phyloP scores from a whole-genome alignment of 2,329 filamentous ascomycete genomes.

The Diaporthe citriasiana region DNA sequence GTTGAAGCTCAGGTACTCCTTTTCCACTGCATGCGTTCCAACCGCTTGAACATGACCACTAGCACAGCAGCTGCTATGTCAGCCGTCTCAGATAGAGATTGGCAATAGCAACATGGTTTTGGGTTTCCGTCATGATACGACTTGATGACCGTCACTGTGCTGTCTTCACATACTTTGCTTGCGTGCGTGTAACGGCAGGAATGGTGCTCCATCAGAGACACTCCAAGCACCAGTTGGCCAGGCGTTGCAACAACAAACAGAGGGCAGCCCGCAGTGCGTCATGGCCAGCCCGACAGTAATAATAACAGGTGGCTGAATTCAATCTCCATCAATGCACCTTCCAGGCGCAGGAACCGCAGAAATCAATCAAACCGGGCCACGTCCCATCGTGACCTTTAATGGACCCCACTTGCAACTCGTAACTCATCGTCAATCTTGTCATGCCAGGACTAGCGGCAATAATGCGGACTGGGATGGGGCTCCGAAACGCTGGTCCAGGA shows the following conservation, averaged over 20 bases:
- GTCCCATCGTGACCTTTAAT: slow-evolving; percentile 37
- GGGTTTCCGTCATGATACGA: slow-evolving; percentile 24
- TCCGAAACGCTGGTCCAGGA: slow-evolving; percentile 30
- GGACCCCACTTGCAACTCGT: slow-evolving; percentile 37
- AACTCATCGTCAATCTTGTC: slow-evolving; percentile 36
- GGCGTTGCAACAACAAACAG: slow-evolving; percentile 28
- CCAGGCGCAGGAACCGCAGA: slow-evolving; percentile 40
- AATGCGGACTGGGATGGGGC: slow-evolving; percentile 35
- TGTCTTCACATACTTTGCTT: neutral
- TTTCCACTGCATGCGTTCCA: slow-evolving; percentile 38
- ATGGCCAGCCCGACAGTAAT: slow-evolving; percentile 14
- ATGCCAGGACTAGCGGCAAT: slow-evolving; percentile 32
- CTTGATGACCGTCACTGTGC: slow-evolving; percentile 3
- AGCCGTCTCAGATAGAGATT: slow-evolving; percentile 40
- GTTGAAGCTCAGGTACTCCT: slow-evolving; percentile 36
- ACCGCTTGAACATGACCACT: slow-evolving; percentile 34
- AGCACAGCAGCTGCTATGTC: slow-evolving; percentile 26
- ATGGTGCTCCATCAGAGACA: slow-evolving; percentile 1
- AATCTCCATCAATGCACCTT: slow-evolving; percentile 28
- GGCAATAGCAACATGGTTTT: slow-evolving; percentile 34
- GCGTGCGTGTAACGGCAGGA: neutral
- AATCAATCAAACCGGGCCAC: slow-evolving; percentile 42
- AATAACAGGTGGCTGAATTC: slow-evolving; percentile 35
- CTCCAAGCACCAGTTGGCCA: slow-evolving; percentile 11
- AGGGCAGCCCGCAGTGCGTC: slow-evolving; percentile 19